Percentiles rank a stretch among this genome's conserved stretches.
phyloP scores from a whole-genome alignment of 2,329 filamentous ascomycete species.

The Stachybotrys chartarum region DNA sequence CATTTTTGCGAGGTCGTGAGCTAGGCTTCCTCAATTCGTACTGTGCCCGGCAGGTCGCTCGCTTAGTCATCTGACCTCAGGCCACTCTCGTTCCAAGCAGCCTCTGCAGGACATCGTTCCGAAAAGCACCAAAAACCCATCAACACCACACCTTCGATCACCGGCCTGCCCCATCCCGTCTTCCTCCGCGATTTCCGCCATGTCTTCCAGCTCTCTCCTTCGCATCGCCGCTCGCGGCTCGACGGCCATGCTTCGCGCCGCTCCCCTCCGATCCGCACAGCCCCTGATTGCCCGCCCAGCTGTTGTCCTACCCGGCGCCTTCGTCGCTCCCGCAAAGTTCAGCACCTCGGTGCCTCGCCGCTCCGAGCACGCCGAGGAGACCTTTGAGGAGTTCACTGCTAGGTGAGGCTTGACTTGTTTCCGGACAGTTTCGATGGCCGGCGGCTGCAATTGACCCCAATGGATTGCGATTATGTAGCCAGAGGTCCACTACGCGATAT shows the following conservation, averaged over 20 bases:
- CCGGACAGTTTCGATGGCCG: constrained; percentile 6
- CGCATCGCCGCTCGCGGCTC: constrained; percentile 64
- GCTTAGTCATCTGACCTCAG: constrained; percentile 2
- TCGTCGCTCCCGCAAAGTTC: constrained; percentile 47
- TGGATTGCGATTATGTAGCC: background rate
- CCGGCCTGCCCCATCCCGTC: constrained; percentile 8
- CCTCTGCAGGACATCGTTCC: background rate
- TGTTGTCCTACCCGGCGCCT: constrained; percentile 33
- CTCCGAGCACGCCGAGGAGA: constrained; percentile 79
- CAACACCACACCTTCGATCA: constrained; percentile 8
- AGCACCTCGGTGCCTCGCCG: constrained; percentile 53
- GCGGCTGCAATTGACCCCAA: background rate
- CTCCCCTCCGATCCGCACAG: constrained; percentile 48
- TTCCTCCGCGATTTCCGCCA: constrained; percentile 28
- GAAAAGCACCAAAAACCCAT: constrained; percentile 2
- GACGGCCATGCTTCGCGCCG: constrained; percentile 57
- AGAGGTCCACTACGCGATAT: background rate
- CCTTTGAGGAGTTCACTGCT: constrained; percentile 96
- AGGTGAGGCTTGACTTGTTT: constrained; percentile 56
- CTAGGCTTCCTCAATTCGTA: background rate
- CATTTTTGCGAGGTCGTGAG: no score
- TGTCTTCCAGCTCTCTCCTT: constrained; percentile 63
- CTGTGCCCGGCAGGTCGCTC: background rate
- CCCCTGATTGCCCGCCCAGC: constrained; percentile 49
- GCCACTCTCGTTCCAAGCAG: background rate